These are phyloP conservation scores for Athelia psychrophila DNA, from an alignment of 1,284 basidiomycete species.

Conservation along the genomic window DNA sequence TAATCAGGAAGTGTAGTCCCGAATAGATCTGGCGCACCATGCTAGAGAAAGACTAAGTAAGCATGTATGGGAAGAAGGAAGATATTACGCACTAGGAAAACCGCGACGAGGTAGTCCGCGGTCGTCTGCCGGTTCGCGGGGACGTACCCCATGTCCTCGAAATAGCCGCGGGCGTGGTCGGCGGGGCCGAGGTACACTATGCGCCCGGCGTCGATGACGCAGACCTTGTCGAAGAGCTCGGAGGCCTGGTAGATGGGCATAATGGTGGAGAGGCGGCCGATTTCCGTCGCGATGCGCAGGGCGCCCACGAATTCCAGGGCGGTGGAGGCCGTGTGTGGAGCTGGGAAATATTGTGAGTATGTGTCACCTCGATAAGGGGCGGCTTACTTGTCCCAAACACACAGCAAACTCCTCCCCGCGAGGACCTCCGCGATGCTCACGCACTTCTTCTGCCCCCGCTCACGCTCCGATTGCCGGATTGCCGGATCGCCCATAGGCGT, in stretches of 20 bases:
- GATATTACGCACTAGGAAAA: too few relatives aligned
- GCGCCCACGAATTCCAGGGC: conserved; percentile 59
- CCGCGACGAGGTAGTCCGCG: conserved; percentile 56
- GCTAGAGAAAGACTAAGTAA: too few relatives aligned
- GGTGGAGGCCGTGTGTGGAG: conserved; percentile 54
- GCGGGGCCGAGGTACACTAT: conserved; percentile 63
- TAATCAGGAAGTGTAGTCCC: too few relatives aligned
- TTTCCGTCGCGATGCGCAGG: conserved; percentile 53
- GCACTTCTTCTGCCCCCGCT: conserved; percentile 82
- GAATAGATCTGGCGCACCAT: too few relatives aligned
- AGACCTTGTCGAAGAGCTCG: conserved; percentile 62
- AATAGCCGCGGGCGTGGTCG: conserved; percentile 52
- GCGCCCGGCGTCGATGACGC: conserved; percentile 40
- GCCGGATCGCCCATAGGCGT: conserved; percentile 69
- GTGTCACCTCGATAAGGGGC: conserved; percentile 1
- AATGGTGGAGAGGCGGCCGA: conserved; percentile 46
- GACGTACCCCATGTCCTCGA: conserved; percentile 61
- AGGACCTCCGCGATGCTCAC: conserved; percentile 74
- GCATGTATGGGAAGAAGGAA: too few relatives aligned
- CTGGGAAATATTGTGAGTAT: conserved; percentile 19
- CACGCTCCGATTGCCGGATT: conserved; percentile 67
- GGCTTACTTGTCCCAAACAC: conserved; percentile 72
- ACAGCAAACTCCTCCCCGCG: conserved; percentile 53
- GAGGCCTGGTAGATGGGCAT: conserved; percentile 64
- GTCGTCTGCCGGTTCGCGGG: conserved; percentile 53